Evolutionary conservation across 1,284 basidiomycete species (phyloP).

Genomic region (Moesziomyces sp.): DNA sequence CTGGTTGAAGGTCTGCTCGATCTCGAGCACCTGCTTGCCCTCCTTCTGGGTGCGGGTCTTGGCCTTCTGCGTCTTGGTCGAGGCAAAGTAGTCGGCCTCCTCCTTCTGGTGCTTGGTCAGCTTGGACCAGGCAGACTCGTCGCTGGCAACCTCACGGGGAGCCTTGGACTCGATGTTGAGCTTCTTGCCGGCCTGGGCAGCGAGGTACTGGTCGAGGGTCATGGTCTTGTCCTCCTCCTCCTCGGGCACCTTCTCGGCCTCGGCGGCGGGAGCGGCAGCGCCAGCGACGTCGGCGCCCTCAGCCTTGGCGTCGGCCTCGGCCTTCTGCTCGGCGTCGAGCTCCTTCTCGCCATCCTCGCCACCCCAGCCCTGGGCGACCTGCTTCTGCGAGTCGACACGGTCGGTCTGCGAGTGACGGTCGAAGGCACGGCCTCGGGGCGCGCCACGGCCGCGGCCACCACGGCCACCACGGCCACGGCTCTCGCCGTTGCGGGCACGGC

Average conservation of each 20-base stretch:
- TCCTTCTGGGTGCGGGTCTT: conserved; percentile 48
- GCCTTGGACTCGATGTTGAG: conserved; percentile 57
- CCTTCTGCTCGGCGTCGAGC: conserved; percentile 80
- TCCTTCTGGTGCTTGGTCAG: conserved; percentile 60
- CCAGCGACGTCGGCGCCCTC: conserved; percentile 61
- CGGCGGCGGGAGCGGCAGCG: conserved; percentile 60
- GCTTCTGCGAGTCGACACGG: conserved; percentile 85
- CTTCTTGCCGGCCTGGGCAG: conserved; percentile 73
- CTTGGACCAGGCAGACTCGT: conserved; percentile 56
- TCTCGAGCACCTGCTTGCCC: conserved; percentile 63
- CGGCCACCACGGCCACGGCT: conserved; percentile 69
- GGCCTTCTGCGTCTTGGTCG: conserved; percentile 52
- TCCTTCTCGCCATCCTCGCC: conserved; percentile 83
- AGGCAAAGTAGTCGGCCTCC: conserved; percentile 61
- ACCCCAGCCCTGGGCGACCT: conserved; percentile 89
- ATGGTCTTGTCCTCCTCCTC: conserved; percentile 95
- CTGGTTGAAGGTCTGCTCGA: conserved; percentile 62
- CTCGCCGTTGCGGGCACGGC: conserved; percentile 38
- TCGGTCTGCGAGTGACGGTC: conserved; percentile 86
- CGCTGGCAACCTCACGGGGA: conserved; percentile 46
- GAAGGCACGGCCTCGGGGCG: conserved; percentile 76
- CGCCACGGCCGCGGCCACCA: conserved; percentile 72
- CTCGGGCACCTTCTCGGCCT: conserved; percentile 68
- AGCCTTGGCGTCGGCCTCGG: conserved; percentile 67
- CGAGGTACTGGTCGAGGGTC: conserved; percentile 81